Conservation (phyloP, 2,329 filamentous ascomycete species). For the Pleoardoris graminearum region DNA sequence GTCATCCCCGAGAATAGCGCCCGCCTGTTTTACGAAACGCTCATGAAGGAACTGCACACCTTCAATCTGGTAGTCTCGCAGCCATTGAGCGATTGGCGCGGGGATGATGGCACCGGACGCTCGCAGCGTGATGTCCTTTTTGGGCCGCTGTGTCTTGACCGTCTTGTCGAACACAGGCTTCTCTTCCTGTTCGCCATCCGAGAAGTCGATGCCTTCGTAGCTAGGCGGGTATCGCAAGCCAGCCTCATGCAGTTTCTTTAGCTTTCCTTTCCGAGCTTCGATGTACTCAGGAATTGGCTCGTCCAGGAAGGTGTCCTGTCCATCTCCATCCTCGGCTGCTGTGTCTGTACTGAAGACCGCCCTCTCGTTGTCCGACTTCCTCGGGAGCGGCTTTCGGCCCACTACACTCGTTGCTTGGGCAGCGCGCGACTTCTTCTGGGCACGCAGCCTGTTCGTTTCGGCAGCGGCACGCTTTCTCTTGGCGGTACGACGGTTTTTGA, state of each 20-base stretch:
- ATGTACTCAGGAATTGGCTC: constrained; percentile 73
- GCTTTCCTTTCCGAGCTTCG: constrained; percentile 65
- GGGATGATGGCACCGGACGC: constrained; percentile 82
- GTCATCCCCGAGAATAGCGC: constrained; percentile 90
- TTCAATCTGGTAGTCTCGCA: constrained; percentile 87
- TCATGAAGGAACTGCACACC: constrained; percentile 85
- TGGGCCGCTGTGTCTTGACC: constrained; percentile 67
- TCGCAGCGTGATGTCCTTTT: constrained; percentile 74
- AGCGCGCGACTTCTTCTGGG: constrained; percentile 52
- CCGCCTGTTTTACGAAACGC: constrained; percentile 87
- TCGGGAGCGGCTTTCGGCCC: constrained; percentile 35
- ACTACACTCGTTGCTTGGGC: constrained; percentile 49
- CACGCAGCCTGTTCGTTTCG: constrained; percentile 54
- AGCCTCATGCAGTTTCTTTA: constrained; percentile 69
- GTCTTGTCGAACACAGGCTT: constrained; percentile 67
- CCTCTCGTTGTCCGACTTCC: constrained; percentile 17
- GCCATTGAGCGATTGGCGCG: constrained; percentile 84
- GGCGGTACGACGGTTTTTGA: constrained; percentile 61
- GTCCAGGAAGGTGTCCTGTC: constrained; percentile 60
- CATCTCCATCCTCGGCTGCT: constrained; percentile 47
- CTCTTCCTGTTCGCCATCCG: constrained; percentile 69
- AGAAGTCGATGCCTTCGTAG: constrained; percentile 76
- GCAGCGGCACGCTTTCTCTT: constrained; percentile 58
- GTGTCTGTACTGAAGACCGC: constrained; percentile 27
- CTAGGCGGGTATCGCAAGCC: constrained; percentile 77